phyloP scores from a whole-genome alignment of 805 yeast species.

The Jamesozyma hellenica region DNA sequence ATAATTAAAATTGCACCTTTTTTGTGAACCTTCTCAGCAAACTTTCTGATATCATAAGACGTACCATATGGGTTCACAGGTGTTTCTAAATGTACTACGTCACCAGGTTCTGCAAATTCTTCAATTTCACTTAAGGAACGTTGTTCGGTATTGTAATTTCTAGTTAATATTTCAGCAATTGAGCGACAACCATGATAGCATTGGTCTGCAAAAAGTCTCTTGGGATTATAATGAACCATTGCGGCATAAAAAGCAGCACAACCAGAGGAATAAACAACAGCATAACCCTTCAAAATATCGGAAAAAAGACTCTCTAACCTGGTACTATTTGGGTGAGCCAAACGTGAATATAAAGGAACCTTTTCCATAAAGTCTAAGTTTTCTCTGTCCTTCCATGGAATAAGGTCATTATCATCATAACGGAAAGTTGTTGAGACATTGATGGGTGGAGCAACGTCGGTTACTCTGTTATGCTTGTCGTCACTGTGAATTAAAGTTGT shows the following conservation, averaged over 20 bases:
- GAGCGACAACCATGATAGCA: slow-evolving; percentile 84
- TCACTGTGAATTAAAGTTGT: slow-evolving; percentile 66
- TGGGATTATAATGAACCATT: slow-evolving; percentile 62
- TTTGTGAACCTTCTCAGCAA: slow-evolving; percentile 62
- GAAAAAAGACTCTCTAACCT: slow-evolving; percentile 59
- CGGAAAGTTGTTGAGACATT: slow-evolving; percentile 71
- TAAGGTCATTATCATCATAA: slow-evolving; percentile 48
- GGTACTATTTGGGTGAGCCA: slow-evolving; percentile 61
- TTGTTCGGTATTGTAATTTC: slow-evolving; percentile 49
- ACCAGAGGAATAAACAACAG: slow-evolving; percentile 69
- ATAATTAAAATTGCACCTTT: slow-evolving; percentile 64
- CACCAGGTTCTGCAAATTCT: slow-evolving; percentile 43
- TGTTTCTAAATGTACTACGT: slow-evolving; percentile 73
- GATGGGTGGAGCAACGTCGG: slow-evolving; percentile 70
- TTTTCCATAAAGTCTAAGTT: slow-evolving; percentile 28
- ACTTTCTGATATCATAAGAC: slow-evolving; percentile 49
- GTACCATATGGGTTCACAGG: slow-evolving; percentile 82
- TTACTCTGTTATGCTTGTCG: slow-evolving; percentile 43
- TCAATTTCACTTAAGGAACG: slow-evolving; percentile 44
- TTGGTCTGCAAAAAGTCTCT: slow-evolving; percentile 59
- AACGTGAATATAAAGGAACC: slow-evolving; percentile 54
- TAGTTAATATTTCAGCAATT: slow-evolving; percentile 49
- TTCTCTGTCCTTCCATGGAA: slow-evolving; percentile 35
- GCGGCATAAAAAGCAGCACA: slow-evolving; percentile 72
- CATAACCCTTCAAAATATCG: slow-evolving; percentile 50